These are phyloP conservation scores for Paraphaeosphaeria sporulosa DNA, from an alignment of 2,329 filamentous ascomycete species.

Conservation along the genomic window DNA sequence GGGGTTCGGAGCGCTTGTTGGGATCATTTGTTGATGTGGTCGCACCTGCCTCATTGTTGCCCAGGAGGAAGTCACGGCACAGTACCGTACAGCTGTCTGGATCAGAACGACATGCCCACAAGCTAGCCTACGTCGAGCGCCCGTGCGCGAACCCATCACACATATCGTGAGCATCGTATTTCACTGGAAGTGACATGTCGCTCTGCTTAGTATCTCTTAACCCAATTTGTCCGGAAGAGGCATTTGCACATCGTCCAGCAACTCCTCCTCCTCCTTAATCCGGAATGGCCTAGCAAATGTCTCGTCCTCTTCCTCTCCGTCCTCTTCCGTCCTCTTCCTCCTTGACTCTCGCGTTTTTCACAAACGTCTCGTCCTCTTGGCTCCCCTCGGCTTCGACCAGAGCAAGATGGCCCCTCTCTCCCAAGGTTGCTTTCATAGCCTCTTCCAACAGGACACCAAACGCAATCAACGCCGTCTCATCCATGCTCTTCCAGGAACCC, in stretches of 20 bases:
- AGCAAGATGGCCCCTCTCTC: conserved; percentile 71
- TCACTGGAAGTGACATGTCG: not conserved
- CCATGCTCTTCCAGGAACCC: conserved; percentile 67
- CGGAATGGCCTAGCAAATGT: not conserved
- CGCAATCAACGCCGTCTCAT: conserved; percentile 79
- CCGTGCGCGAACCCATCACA: not conserved
- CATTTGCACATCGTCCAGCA: conserved; percentile 1
- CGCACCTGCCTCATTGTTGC: conserved; percentile 24
- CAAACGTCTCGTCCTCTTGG: conserved; percentile 27
- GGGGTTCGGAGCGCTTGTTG: not conserved
- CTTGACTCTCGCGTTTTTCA: not conserved
- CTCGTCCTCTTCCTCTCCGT: not conserved
- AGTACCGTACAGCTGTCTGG: not conserved
- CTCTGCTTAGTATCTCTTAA: not conserved
- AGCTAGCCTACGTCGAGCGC: not conserved
- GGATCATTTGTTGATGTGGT: not conserved
- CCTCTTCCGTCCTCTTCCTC: not conserved
- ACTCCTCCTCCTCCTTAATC: not conserved
- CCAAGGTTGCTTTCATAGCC: conserved; percentile 66
- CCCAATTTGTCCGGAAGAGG: not conserved
- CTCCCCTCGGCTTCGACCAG: conserved; percentile 66
- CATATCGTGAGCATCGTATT: not conserved
- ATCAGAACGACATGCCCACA: not conserved
- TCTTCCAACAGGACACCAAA: conserved; percentile 80
- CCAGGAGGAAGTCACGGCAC: conserved; percentile 20